Evolutionary conservation across 768 basidiomycete genomes (phyloP), one percentile per base, ranked within the genome.

Genomic region (Rubroboletus pulcherrimus): DNA sequence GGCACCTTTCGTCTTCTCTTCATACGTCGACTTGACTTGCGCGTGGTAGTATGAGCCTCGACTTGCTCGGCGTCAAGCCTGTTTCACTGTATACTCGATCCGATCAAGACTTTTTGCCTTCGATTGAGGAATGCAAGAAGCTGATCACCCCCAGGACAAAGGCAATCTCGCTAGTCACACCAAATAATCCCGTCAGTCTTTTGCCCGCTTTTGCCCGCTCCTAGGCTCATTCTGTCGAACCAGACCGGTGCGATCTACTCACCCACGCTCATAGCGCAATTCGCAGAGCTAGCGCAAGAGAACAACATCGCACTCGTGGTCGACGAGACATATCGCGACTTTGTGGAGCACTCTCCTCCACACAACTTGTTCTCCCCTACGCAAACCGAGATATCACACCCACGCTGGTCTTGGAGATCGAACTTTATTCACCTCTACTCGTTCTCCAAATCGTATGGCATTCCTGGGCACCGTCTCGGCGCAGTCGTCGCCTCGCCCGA

Each of bases 241-340:
- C 53, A 86, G 78, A 91, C 89, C 0, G 92, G 92, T 6, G 82
- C 85, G 0, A 79, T 80, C 1, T 91, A 91, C 62, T 69, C 86
- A 0, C 77, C 81, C 0, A 63, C 69, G 0, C 75, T 89, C 6
- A 69, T 93, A 26, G 67, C 74, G 0, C 71, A 79, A 5, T 93
- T 92, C 60, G 79, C 80, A 2, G 60, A 73, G 0, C 78, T 93
- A 3, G 87, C 90, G 0, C 71, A 64, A 21, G 72, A 77, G 49
- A 68, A 76, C 29, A 74, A 77, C 1, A 63, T 92, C 17, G 85
- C 89, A 0, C 78, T 93, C 24, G 77, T 93, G 37, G 47, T 95
- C n/a, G 92, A 95, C 70, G 91, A 93, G 71, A 93, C 92, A 1
- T 95, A 95, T 70, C 80, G 91, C 12, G 91, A 93, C 66, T 92